These are phyloP conservation scores for Citrus trifoliata DNA, from an alignment of 345 rosid species.

Conservation along the genomic window DNA sequence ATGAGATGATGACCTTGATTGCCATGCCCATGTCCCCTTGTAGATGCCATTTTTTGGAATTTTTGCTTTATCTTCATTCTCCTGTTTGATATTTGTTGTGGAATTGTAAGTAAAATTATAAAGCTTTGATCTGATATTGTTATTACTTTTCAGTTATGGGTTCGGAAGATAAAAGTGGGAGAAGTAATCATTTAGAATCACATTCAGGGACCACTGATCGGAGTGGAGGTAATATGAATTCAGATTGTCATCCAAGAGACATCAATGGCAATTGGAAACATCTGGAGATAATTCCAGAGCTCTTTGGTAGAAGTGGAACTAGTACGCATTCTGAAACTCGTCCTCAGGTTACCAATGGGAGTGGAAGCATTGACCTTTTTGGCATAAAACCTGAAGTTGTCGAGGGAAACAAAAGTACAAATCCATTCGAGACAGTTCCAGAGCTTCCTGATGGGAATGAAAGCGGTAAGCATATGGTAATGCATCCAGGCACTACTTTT, in stretches of 20 bases:
- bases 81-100: background rate
- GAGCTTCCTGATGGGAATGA: background rate
- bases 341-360: constrained; percentile 11
- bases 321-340: constrained; percentile 7
- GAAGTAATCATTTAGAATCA: constrained; percentile 11
- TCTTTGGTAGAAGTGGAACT: constrained; percentile 4
- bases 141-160: constrained; percentile 40
- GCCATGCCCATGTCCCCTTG: background rate
- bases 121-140: constrained; percentile 1
- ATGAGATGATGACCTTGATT: background rate
- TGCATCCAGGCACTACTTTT: constrained; percentile 1
- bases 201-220: background rate
- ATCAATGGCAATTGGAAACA: background rate
- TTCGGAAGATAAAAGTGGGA: constrained; percentile 18
- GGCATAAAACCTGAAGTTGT: constrained; percentile 15
- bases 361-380: constrained; percentile 10
- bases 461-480: constrained; percentile 13
- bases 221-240: constrained; percentile 16
- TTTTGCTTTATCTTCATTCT: background rate
- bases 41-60: background rate
- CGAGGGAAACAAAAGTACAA: constrained; percentile 11
- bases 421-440: background rate
- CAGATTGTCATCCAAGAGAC: constrained; percentile 1
- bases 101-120: background rate
- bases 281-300: background rate